Evolutionary conservation across 2,329 filamentous ascomycete species (phyloP).

Genomic region (Celoporthe dispersa): DNA sequence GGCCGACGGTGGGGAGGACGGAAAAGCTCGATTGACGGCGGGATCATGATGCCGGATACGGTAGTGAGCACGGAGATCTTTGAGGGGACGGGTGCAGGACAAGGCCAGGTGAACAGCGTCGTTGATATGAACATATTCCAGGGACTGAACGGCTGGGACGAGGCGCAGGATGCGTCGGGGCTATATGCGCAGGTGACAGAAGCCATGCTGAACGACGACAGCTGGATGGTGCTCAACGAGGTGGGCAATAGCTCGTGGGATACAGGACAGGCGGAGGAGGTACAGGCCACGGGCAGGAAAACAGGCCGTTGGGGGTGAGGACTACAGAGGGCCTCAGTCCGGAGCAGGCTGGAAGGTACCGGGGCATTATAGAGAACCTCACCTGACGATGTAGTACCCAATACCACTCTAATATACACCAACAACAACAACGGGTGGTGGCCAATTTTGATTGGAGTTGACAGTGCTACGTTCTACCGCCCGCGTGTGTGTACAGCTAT

Average conservation of each 20-base stretch:
- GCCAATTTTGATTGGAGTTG: no score
- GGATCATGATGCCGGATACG: background rate
- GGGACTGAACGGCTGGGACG: conserved; percentile 20
- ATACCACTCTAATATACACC: background rate
- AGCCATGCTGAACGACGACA: conserved; percentile 25
- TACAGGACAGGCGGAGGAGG: conserved; percentile 14
- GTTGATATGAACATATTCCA: conserved; percentile 23
- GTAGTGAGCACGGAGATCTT: conserved; percentile 10
- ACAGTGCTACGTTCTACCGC: background rate
- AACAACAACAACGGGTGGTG: background rate
- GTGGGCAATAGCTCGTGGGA: background rate
- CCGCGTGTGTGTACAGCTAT: background rate
- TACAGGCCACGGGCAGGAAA: conserved; percentile 9
- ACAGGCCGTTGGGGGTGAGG: background rate
- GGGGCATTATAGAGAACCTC: background rate
- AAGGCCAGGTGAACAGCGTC: background rate
- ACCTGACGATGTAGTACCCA: background rate
- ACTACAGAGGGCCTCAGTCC: background rate
- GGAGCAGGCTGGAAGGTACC: background rate
- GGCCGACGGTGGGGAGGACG: background rate
- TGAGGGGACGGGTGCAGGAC: background rate
- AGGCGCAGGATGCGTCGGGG: conserved; percentile 12
- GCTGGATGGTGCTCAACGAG: conserved; percentile 28
- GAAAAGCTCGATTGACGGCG: background rate
- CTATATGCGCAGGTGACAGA: conserved; percentile 23